Percentiles rank a stretch among this genome's conserved stretches.
phyloP scores from a whole-genome alignment of 306 rosid species.

The Heteromeles arbutifolia region DNA sequence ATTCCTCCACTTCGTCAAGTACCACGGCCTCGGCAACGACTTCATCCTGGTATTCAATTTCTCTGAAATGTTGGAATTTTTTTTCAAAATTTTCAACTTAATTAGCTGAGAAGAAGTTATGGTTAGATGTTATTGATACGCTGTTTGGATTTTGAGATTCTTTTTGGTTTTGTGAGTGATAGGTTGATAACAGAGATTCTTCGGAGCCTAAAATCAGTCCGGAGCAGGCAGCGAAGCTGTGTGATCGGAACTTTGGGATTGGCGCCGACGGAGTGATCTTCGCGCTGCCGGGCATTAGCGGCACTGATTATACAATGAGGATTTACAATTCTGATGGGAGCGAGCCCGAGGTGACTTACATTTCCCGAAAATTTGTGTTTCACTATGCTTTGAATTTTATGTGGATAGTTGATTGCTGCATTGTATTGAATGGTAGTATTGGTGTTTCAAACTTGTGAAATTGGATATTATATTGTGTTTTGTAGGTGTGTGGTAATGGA shows the following conservation, averaged over 20 bases:
- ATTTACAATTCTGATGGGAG: conserved; percentile 89
- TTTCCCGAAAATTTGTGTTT: not conserved
- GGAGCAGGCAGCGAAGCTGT: conserved; percentile 67
- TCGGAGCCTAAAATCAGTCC: conserved; percentile 61
- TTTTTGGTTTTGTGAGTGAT: conserved; percentile 10
- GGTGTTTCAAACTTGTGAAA: not conserved
- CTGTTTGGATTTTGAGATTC: not conserved
- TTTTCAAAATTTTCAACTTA: not conserved
- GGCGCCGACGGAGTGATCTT: conserved; percentile 93
- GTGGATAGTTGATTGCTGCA: not conserved
- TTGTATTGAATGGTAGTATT: not conserved
- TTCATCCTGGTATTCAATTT: conserved; percentile 58
- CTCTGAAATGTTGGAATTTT: not conserved
- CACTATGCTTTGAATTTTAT: not conserved
- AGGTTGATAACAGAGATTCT: conserved; percentile 84
- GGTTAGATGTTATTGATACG: too few species aligned
- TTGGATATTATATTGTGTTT: not conserved
- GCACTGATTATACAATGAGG: conserved; percentile 76
- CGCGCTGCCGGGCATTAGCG: conserved; percentile 60
- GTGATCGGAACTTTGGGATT: conserved; percentile 86
- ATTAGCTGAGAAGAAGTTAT: not conserved
- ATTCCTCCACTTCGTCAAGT: conserved; percentile 79
- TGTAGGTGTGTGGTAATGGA: conserved; percentile 93
- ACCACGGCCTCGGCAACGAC: conserved; percentile 91
- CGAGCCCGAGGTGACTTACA: conserved; percentile 73